These are phyloP conservation scores for Lepidium campestre DNA, from an alignment of 441 rosid species.

Conservation along the genomic window DNA sequence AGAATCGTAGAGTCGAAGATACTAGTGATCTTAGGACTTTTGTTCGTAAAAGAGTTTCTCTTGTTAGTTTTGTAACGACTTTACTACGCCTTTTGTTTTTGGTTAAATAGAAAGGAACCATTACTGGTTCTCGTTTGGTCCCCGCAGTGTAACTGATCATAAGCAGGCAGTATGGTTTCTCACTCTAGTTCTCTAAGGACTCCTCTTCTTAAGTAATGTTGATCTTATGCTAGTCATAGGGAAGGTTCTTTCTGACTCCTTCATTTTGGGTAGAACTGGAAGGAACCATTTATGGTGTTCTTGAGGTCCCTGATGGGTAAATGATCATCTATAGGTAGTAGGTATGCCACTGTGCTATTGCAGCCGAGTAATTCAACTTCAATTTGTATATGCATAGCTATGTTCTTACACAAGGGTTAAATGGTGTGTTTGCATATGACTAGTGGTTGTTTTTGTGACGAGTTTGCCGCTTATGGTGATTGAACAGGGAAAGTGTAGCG, in stretches of 20 bases:
- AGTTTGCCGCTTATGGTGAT: neutral
- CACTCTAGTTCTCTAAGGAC: neutral
- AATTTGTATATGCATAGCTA: neutral
- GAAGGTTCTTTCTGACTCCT: neutral
- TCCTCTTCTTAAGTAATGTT: neutral
- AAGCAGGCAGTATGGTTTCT: neutral
- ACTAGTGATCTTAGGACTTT: neutral
- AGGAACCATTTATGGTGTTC: neutral
- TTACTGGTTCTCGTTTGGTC: neutral
- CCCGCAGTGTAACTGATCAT: neutral
- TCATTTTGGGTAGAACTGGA: neutral
- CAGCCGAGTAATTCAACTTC: neutral
- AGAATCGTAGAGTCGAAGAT: neutral
- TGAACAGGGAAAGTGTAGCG: slow-evolving; percentile 49
- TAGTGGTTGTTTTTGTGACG: neutral
- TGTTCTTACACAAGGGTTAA: neutral
- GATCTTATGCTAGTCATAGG: neutral
- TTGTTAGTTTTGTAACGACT: neutral
- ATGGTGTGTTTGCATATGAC: neutral
- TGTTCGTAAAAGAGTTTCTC: neutral
- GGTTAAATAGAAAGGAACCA: neutral
- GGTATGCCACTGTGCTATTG: neutral
- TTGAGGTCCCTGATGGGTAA: neutral
- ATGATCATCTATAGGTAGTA: neutral
- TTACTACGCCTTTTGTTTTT: neutral